These are phyloP conservation scores for Anthoceros angustus DNA, from an alignment of 225 moss, liverwort and hornwort species.

Conservation along the genomic window DNA sequence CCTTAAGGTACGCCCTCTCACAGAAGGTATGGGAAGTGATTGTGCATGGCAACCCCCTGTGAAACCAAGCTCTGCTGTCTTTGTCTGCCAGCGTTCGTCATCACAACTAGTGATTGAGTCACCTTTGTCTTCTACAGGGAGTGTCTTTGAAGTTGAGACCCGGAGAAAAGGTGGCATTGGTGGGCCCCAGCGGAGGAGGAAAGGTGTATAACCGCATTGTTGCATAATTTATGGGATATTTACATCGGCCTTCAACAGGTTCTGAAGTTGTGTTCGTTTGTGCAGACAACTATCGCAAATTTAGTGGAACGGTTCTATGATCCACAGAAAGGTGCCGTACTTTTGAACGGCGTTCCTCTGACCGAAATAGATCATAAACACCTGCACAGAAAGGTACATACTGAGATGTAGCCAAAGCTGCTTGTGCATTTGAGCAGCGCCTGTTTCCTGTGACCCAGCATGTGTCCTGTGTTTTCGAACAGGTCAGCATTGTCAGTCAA, in stretches of 20 bases:
- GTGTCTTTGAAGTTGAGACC: constrained; percentile 62
- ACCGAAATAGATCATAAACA: constrained; percentile 68
- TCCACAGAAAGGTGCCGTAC: constrained; percentile 66
- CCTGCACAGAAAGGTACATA: constrained; percentile 61
- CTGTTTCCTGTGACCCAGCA: background rate
- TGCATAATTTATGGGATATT: background rate
- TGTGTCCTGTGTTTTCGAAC: constrained; percentile 12
- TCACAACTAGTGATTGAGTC: background rate
- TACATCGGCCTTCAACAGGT: background rate
- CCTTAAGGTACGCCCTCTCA: constrained; percentile 35
- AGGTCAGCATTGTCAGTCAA: constrained; percentile 98
- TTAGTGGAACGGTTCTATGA: constrained; percentile 98
- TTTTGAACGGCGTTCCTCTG: constrained; percentile 50
- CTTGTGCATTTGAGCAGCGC: background rate
- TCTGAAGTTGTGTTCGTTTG: background rate
- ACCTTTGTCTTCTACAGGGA: constrained; percentile 33
- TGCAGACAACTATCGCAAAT: constrained; percentile 94
- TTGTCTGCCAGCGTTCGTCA: background rate
- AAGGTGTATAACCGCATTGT: constrained; percentile 27
- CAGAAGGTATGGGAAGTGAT: background rate
- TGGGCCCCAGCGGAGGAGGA: constrained; percentile 97
- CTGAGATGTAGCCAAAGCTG: background rate
- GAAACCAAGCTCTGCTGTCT: background rate
- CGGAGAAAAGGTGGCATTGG: constrained; percentile 93
- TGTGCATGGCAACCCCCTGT: background rate